A percentile compares a stretch with the other conserved stretches of the same genome.
These are phyloP conservation scores for Hemerocallis citrina DNA, from an alignment of 106 monocot species.

Conservation along the genomic window DNA sequence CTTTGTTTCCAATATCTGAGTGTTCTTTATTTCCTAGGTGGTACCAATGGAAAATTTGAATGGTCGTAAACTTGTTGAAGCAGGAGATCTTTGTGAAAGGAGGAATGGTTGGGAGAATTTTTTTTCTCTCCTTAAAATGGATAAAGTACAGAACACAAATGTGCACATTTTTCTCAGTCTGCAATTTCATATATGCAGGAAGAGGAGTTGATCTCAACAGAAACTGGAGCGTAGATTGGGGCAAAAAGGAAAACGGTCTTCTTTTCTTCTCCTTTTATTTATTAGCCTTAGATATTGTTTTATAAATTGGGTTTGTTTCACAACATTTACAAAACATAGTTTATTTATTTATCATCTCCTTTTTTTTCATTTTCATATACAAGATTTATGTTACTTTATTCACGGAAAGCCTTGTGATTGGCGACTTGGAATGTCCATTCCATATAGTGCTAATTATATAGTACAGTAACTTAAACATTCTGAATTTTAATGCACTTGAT, in stretches of 20 bases:
- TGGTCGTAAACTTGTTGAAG: conserved; percentile 85
- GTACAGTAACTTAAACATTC: too few relatives aligned
- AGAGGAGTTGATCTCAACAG: conserved; percentile 98
- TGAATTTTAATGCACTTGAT: too few relatives aligned
- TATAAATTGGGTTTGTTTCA: too few relatives aligned
- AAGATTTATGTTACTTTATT: too few relatives aligned
- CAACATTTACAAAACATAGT: too few relatives aligned
- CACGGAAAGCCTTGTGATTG: too few relatives aligned
- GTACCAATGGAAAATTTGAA: conserved; percentile 98
- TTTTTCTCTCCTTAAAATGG: not conserved
- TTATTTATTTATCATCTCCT: too few relatives aligned
- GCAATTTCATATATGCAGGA: conserved; percentile 33
- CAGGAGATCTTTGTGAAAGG: conserved; percentile 88
- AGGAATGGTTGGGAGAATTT: conserved; percentile 63
- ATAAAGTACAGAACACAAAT: not conserved
- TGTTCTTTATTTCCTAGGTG: conserved; percentile 38
- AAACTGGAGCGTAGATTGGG: conserved; percentile 99
- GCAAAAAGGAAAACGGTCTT: conserved; percentile 94
- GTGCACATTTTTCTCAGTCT: not conserved
- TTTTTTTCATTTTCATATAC: too few relatives aligned
- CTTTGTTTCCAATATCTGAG: too few relatives aligned
- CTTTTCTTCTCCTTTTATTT: not conserved
- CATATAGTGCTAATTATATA: too few relatives aligned
- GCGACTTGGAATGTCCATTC: too few relatives aligned
- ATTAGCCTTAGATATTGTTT: too few relatives aligned